Conservation (phyloP, 1,284 basidiomycete genomes). For the Ceratobasidium sp. region DNA sequence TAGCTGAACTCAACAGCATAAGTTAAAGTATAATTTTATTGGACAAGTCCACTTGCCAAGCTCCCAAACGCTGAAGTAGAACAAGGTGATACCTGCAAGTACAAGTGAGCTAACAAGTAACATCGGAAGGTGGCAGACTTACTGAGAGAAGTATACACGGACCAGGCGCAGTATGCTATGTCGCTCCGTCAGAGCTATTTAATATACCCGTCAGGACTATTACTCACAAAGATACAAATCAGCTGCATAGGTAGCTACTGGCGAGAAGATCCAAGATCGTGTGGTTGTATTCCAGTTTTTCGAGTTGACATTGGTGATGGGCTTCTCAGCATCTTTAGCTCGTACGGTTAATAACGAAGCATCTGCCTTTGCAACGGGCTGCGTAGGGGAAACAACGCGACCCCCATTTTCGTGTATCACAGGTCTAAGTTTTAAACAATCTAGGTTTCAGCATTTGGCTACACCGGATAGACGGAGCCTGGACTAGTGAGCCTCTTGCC, state of each 20-base stretch:
- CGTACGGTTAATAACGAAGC: background rate
- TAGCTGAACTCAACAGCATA: constrained; percentile 48
- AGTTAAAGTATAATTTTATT: background rate
- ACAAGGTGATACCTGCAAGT: constrained; percentile 71
- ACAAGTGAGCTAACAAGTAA: background rate
- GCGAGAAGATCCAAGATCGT: constrained; percentile 6
- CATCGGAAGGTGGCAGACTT: background rate
- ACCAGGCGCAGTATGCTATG: constrained; percentile 87
- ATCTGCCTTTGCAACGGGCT: background rate
- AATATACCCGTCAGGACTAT: constrained; percentile 49
- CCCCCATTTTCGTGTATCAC: background rate
- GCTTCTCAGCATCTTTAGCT: background rate
- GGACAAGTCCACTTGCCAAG: constrained; percentile 63
- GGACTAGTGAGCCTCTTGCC: constrained; percentile 34
- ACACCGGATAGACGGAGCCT: background rate
- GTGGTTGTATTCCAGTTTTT: background rate
- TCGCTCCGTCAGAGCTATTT: constrained; percentile 46
- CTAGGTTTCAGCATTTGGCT: background rate
- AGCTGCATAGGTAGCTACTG: constrained; percentile 55
- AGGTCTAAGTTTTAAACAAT: constrained; percentile 13
- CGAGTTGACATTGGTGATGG: background rate
- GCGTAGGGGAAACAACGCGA: background rate
- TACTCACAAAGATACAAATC: constrained; percentile 68
- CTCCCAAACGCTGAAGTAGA: constrained; percentile 94
- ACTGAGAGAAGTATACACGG: constrained; percentile 80